A percentile compares a stretch with the other conserved stretches of the same genome.
phyloP scores from a whole-genome alignment of 306 rosid species.

The Trifolium fragiferum region DNA sequence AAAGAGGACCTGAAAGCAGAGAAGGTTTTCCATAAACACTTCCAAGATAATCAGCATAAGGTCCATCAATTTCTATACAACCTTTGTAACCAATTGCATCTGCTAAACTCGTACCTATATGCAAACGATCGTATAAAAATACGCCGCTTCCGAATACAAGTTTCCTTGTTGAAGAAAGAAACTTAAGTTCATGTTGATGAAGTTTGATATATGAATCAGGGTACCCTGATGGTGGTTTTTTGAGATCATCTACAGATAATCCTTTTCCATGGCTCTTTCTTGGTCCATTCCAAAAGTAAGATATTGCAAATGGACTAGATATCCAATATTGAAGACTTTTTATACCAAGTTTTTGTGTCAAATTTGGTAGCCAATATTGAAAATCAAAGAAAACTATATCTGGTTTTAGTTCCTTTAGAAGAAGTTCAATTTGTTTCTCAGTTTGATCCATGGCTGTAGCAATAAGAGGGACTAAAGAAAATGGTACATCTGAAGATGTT shows the following conservation, averaged over 20 bases:
- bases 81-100: slow-evolving; percentile 44
- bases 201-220: slow-evolving; percentile 24
- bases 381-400: slow-evolving; percentile 45
- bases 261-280: slow-evolving; percentile 24
- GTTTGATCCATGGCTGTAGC: slow-evolving; percentile 44
- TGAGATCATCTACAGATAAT: slow-evolving; percentile 23
- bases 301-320: background rate
- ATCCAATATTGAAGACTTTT: background rate
- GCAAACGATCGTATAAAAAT: background rate
- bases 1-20: slow-evolving; percentile 39
- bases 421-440: slow-evolving; percentile 29
- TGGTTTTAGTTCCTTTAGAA: slow-evolving; percentile 34
- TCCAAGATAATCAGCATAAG: slow-evolving; percentile 25
- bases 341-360: background rate
- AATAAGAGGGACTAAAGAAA: background rate
- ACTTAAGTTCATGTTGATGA: slow-evolving; percentile 34
- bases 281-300: slow-evolving; percentile 13
- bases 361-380: slow-evolving; percentile 34
- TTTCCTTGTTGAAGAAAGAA: slow-evolving; percentile 11
- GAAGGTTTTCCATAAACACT: slow-evolving; percentile 5
- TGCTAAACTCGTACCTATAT: background rate
- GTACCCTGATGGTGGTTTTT: slow-evolving; percentile 27
- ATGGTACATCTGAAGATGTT: slow-evolving; percentile 48
- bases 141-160: slow-evolving; percentile 27
- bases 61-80: slow-evolving; percentile 36